phyloP scores from a whole-genome alignment of 495 filamentous ascomycete species.

The Hyphodiscus hymeniophilus region DNA sequence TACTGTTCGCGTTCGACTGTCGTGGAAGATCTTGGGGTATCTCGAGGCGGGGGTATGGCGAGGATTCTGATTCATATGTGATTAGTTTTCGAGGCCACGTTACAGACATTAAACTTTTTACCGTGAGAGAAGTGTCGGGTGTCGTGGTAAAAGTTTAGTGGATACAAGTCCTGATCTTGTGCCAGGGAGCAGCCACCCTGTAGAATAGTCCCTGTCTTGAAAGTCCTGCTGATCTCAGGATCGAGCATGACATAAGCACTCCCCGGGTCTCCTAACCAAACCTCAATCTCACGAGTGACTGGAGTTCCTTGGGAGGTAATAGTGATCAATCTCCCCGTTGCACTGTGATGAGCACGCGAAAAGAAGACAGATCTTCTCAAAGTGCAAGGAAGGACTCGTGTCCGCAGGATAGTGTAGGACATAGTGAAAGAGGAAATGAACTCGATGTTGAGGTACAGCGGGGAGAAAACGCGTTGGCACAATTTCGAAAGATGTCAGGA shows the following conservation, averaged over 20 bases:
- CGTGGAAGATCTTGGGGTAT: conserved; percentile 23
- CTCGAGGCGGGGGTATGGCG: conserved; percentile 28
- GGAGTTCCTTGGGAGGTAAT: conserved; percentile 24
- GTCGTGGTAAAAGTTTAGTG: conserved; percentile 30
- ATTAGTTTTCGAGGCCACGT: conserved; percentile 5
- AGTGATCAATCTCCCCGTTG: conserved; percentile 18
- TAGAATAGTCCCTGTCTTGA: conserved; percentile 25
- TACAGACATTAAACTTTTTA: conserved; percentile 9
- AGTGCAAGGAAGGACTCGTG: background rate
- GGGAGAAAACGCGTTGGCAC: background rate
- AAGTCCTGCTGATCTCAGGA: conserved; percentile 23
- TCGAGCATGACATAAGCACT: conserved; percentile 28
- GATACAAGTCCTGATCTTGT: conserved; percentile 23
- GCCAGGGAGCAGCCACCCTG: conserved; percentile 15
- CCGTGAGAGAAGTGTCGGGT: conserved; percentile 28
- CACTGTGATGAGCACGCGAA: conserved; percentile 2
- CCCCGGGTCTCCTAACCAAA: conserved; percentile 26
- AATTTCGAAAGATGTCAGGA: background rate
- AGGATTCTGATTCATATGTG: conserved; percentile 20
- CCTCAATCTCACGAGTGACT: conserved; percentile 22
- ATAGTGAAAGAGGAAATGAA: conserved; percentile 1
- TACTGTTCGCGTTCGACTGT: conserved; percentile 26
- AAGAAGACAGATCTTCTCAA: background rate
- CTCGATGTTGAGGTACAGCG: background rate
- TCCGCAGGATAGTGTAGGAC: background rate